Base-by-base conservation (phyloP, 768 basidiomycete genomes). In the Collybiopsis confluens region DNA sequence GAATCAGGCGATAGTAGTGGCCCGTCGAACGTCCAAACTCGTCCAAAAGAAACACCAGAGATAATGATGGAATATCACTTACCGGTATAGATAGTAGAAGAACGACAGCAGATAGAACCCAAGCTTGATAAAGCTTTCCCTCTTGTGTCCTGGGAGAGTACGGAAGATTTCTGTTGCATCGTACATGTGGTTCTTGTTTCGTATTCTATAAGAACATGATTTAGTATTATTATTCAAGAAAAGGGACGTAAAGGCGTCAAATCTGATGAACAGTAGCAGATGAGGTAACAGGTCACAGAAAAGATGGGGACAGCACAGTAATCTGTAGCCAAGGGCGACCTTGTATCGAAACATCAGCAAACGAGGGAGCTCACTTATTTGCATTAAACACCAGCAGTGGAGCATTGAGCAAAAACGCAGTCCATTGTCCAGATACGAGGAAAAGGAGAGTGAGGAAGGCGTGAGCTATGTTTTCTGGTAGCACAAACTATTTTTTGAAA, bases 111-210 rank as follows among this genome's bases (percentile, higher is more conserved):
- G 83, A 68, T 92, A 95, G 72, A 93, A 93, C 10, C 91, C 93
- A 52, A 97, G 86, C 74, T 96, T 97, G 70, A 94, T 79, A 65
- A 97, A 96, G 61, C 87, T 87, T 74, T 95, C 96, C 65, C 92
- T 97, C 76, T 99, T 99, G 74, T 98, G 97, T 37, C 80, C 84
- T 13, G 88, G 82, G 44, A 98, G 73, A 54, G 95, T 93, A 61
- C 97, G 83, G 81, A 99, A 99, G 60, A 98, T 99, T 74, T 99
- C 97, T 21, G 96, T 98, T 52, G 97, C 97, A 66, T 99, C 97
- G 66, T 97, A 98, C 92, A 98, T 96, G 73, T 98, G 95, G 64
- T 88, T 87, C 66, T 92, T 92, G 68, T 85, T 86, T 61, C 88
- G 82, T 67, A 98, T 93, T 73, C 94, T 97, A 65, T 9, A 54